Conservation (phyloP, 129 eudicot species). For the Mikania micrantha region DNA sequence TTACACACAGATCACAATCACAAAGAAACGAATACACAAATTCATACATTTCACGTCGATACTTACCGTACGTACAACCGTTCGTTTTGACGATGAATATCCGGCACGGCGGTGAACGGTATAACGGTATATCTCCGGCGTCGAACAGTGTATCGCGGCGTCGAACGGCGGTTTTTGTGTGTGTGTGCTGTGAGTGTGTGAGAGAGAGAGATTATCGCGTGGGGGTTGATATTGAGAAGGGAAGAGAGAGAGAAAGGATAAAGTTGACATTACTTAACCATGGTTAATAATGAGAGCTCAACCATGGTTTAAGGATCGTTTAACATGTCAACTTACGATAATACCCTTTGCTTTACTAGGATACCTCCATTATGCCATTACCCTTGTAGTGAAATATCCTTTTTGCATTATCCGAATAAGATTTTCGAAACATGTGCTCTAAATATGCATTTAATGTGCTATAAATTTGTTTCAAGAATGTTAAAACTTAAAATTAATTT, state of each 20-base stretch:
- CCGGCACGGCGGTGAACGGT: conserved; percentile 5
- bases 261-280: conserved; percentile 32
- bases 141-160: neutral
- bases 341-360: conserved; percentile 10
- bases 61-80: conserved; percentile 11
- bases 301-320: conserved; percentile 35
- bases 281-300: conserved; percentile 22
- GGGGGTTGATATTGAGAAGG: conserved; percentile 15
- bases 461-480: neutral
- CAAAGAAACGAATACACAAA: neutral
- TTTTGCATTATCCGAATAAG: neutral
- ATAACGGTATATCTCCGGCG: neutral
- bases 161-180: neutral
- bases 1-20: conserved; percentile 16
- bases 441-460: neutral
- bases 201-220: conserved; percentile 13
- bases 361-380: neutral
- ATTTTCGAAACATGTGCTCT: neutral
- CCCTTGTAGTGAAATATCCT: neutral
- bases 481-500: too few species aligned
- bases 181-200: neutral
- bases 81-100: neutral
- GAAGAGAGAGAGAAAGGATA: conserved; percentile 31
- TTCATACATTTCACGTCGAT: conserved; percentile 1
- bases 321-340: conserved; percentile 1